phyloP scores from a whole-genome alignment of 495 filamentous ascomycete species.

The Chaetomium cochliodes region DNA sequence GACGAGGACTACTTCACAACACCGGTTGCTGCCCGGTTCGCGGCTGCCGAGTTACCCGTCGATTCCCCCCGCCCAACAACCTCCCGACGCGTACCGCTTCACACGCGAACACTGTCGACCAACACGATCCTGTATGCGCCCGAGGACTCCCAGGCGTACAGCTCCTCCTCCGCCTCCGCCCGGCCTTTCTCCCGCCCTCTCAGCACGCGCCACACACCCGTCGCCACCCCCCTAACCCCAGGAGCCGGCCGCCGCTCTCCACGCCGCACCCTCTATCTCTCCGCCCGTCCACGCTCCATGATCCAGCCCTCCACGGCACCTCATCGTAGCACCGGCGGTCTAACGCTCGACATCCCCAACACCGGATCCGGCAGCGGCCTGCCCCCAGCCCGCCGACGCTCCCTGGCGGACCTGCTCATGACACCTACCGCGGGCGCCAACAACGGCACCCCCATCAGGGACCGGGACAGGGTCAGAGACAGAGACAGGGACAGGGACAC shows the following conservation, averaged over 20 bases:
- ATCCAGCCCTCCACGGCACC: constrained; percentile 47
- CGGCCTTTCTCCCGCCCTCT: constrained; percentile 36
- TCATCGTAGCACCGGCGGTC: not conserved
- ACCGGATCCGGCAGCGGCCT: not conserved
- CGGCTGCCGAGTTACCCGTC: constrained; percentile 24
- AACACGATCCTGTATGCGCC: constrained; percentile 77
- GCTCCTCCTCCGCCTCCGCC: constrained; percentile 51
- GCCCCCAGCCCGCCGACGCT: constrained; percentile 13
- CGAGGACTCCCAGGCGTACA: constrained; percentile 39
- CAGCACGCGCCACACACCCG: constrained; percentile 39
- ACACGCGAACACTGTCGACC: constrained; percentile 68
- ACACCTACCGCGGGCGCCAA: constrained; percentile 38
- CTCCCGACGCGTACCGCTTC: constrained; percentile 41
- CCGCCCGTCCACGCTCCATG: constrained; percentile 50
- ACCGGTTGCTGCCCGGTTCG: constrained; percentile 36
- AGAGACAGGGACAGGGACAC: not conserved
- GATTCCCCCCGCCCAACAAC: constrained; percentile 38
- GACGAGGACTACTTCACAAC: constrained; percentile 53
- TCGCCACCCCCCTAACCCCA: constrained; percentile 40
- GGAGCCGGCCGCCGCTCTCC: constrained; percentile 50
- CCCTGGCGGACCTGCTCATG: constrained; percentile 54
- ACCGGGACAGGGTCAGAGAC: not conserved
- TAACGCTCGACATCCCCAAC: constrained; percentile 32
- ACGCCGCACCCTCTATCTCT: constrained; percentile 43
- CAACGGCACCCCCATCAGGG: not conserved